phyloP scores from a whole-genome alignment of 768 basidiomycete species.

The Mycena floridula region DNA sequence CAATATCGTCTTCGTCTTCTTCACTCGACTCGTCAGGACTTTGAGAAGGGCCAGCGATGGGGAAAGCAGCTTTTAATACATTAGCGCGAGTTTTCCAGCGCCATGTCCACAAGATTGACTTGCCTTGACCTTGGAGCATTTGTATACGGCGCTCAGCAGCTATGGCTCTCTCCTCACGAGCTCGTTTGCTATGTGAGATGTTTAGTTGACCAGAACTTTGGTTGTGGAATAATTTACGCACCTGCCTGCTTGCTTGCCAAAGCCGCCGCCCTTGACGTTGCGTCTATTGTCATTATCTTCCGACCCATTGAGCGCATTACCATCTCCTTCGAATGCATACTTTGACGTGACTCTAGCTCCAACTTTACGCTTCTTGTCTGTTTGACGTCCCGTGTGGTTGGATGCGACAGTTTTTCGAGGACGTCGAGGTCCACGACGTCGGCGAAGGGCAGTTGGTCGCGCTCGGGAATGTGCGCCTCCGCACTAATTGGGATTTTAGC shows the following conservation, averaged over 20 bases:
- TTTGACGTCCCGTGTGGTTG: constrained; percentile 53
- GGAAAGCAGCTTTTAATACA: background rate
- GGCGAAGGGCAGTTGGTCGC: constrained; percentile 47
- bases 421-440: constrained; percentile 33
- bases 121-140: constrained; percentile 30
- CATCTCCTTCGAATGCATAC: constrained; percentile 53
- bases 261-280: constrained; percentile 47
- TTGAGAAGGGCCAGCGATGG: background rate
- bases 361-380: constrained; percentile 62
- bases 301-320: constrained; percentile 46
- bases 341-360: constrained; percentile 63
- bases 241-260: constrained; percentile 69
- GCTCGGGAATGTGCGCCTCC: constrained; percentile 70
- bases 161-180: constrained; percentile 70
- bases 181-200: constrained; percentile 54
- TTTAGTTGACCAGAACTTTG: background rate
- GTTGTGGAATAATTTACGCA: constrained; percentile 18
- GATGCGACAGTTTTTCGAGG: constrained; percentile 43
- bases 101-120: constrained; percentile 16
- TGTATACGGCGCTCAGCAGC: constrained; percentile 63
- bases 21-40: constrained; percentile 18
- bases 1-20: constrained; percentile 27
- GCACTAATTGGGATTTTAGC: constrained; percentile 43
- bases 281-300: too few species aligned
- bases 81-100: background rate